Conservation (phyloP, 345 rosid species). For the Hypericum perforatum region DNA sequence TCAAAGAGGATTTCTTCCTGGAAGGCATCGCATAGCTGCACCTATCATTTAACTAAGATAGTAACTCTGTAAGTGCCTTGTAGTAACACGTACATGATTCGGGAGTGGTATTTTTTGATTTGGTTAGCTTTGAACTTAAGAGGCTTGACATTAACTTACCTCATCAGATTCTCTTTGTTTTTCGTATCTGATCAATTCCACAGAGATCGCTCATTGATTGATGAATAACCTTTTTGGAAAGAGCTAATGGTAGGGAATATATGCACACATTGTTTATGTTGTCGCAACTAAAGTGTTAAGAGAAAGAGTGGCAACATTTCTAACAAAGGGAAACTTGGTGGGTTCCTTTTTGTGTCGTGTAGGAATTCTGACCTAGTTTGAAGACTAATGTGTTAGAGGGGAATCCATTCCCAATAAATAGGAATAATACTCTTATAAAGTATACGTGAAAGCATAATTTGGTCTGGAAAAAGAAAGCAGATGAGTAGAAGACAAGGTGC, state of each 20-base stretch:
- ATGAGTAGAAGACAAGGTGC: slow-evolving; percentile 23
- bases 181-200: slow-evolving; percentile 17
- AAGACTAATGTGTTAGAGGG: slow-evolving; percentile 28
- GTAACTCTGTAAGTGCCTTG: too few species aligned
- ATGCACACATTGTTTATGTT: slow-evolving; percentile 32
- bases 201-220: slow-evolving; percentile 28
- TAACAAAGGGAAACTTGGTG: too few species aligned
- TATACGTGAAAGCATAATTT: slow-evolving; percentile 16
- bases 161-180: background rate
- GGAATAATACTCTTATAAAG: slow-evolving; percentile 24
- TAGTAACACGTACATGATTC: too few species aligned
- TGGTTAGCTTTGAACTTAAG: too few species aligned
- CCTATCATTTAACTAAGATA: too few species aligned
- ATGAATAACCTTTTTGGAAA: slow-evolving; percentile 39
- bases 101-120: too few species aligned
- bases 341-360: background rate
- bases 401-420: slow-evolving; percentile 28
- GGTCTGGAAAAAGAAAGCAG: slow-evolving; percentile 15
- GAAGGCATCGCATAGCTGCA: too few species aligned
- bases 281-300: slow-evolving; percentile 29
- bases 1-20: too few species aligned
- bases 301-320: slow-evolving; percentile 23
- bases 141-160: too few species aligned
- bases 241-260: slow-evolving; percentile 41
- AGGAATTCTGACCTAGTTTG: slow-evolving; percentile 21